Evolutionary conservation across 179 eudicot species (phyloP).

Genomic region (Carnegiea gigantea): DNA sequence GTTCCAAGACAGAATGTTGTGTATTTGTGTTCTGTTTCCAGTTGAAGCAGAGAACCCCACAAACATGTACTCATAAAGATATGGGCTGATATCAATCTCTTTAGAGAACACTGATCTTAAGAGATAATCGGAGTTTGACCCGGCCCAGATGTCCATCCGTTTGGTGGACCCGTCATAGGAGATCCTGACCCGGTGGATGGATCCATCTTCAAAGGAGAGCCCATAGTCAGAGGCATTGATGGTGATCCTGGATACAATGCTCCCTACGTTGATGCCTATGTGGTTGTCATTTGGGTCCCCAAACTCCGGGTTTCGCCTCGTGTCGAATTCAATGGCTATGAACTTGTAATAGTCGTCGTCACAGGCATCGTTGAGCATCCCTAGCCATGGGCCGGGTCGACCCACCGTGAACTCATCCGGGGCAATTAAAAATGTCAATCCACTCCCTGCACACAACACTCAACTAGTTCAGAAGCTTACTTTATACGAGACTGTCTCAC

Average conservation of each 20-base stretch:
- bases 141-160: conserved; percentile 43
- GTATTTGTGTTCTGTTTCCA: conserved; percentile 59
- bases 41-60: conserved; percentile 83
- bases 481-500: too few relatives aligned
- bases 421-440: conserved; percentile 68
- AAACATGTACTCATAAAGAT: conserved; percentile 74
- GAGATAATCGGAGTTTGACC: conserved; percentile 25
- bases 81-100: conserved; percentile 50
- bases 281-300: conserved; percentile 83
- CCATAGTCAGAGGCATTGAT: conserved; percentile 58
- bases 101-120: conserved; percentile 47
- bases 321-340: conserved; percentile 72
- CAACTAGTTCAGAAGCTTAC: neutral
- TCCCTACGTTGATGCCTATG: conserved; percentile 70
- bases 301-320: conserved; percentile 56
- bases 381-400: conserved; percentile 79
- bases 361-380: conserved; percentile 81
- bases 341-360: conserved; percentile 52
- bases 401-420: conserved; percentile 92
- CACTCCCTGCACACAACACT: conserved; percentile 47
- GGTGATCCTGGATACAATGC: conserved; percentile 56
- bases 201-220: conserved; percentile 56
- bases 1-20: conserved; percentile 71
- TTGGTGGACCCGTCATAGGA: conserved; percentile 45
- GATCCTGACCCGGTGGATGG: conserved; percentile 50